phyloP scores from a whole-genome alignment of 225 moss, liverwort and hornwort species.

The Ulota crispa region DNA sequence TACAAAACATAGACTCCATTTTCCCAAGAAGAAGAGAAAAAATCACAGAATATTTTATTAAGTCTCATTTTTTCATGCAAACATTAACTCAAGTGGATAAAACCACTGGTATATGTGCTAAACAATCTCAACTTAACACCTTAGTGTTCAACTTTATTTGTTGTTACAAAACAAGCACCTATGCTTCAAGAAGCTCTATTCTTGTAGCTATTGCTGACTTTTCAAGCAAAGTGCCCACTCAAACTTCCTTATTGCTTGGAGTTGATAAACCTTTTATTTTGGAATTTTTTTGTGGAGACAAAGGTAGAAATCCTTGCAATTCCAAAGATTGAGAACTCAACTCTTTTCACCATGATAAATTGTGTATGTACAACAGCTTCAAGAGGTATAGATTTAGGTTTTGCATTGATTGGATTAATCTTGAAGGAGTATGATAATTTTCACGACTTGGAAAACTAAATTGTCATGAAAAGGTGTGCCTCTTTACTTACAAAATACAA shows the following conservation, averaged over 20 bases:
- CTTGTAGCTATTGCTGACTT: too few relatives aligned
- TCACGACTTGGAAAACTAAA: background rate
- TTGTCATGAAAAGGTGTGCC: constrained; percentile 25
- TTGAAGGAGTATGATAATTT: background rate
- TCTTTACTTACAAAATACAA: background rate
- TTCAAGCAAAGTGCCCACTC: too few relatives aligned
- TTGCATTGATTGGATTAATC: background rate
- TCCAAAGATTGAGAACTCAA: background rate
- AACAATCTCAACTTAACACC: too few relatives aligned
- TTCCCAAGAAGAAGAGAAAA: too few relatives aligned
- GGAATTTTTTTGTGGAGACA: background rate
- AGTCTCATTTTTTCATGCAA: too few relatives aligned
- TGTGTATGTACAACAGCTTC: background rate
- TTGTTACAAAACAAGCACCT: too few relatives aligned
- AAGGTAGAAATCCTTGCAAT: background rate
- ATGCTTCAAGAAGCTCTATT: too few relatives aligned
- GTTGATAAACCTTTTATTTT: background rate
- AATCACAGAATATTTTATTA: too few relatives aligned
- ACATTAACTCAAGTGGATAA: too few relatives aligned
- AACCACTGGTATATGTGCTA: too few relatives aligned
- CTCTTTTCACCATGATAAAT: background rate
- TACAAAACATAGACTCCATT: too few relatives aligned
- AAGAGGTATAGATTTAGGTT: background rate
- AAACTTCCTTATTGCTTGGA: background rate
- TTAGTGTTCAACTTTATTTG: too few relatives aligned